Evolutionary conservation across 768 basidiomycete genomes (phyloP).

Genomic region (Amanita rubescens): DNA sequence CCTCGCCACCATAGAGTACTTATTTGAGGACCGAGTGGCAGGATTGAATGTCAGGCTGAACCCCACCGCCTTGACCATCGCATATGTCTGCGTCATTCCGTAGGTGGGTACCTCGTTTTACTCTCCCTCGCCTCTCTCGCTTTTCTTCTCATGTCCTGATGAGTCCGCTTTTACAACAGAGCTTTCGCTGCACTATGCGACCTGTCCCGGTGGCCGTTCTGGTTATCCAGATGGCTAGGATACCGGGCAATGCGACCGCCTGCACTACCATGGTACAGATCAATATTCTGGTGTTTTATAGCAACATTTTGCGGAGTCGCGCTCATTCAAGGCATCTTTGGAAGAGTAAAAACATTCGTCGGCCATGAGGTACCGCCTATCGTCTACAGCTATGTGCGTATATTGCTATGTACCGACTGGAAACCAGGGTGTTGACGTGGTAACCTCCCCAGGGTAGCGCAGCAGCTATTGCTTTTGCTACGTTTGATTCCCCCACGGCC

Average conservation of each 20-base stretch:
- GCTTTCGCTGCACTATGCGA: not conserved
- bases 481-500: conserved; percentile 43
- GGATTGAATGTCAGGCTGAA: too few species aligned
- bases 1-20: not conserved
- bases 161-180: not conserved
- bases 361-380: conserved; percentile 37
- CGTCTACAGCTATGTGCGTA: conserved; percentile 40
- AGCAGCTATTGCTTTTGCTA: conserved; percentile 42
- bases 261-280: conserved; percentile 25
- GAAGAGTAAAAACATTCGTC: conserved; percentile 38
- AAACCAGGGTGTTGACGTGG: not conserved
- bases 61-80: not conserved
- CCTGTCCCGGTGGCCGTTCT: conserved; percentile 19
- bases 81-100: not conserved
- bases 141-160: not conserved
- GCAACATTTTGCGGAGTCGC: conserved; percentile 44
- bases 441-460: conserved; percentile 37
- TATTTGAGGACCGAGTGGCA: not conserved
- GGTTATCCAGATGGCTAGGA: conserved; percentile 37
- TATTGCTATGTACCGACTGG: not conserved
- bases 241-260: conserved; percentile 30
- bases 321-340: conserved; percentile 42
- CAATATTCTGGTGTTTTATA: conserved; percentile 46
- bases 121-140: not conserved
- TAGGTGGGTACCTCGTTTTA: not conserved